phyloP scores from a whole-genome alignment of 2,329 filamentous ascomycete genomes.

The Mollisiaceae sp. region DNA sequence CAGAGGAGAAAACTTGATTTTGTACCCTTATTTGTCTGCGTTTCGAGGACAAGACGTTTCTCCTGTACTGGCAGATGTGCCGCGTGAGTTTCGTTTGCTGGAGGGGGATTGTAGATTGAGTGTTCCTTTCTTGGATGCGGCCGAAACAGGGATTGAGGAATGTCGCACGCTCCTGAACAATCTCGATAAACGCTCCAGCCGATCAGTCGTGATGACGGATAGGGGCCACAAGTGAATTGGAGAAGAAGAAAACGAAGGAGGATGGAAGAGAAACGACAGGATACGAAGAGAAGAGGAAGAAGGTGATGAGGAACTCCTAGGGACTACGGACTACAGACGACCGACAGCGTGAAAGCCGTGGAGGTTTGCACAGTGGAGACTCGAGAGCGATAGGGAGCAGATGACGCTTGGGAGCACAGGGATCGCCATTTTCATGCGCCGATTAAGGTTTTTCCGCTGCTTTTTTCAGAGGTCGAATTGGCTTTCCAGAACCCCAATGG shows the following conservation, averaged over 20 bases:
- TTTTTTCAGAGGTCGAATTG: slow-evolving; percentile 1
- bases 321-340: slow-evolving; percentile 8
- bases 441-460: slow-evolving; percentile 4
- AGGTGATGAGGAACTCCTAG: neutral
- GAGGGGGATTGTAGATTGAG: slow-evolving; percentile 17
- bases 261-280: slow-evolving; percentile 19
- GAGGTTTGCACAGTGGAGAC: slow-evolving; percentile 14
- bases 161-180: slow-evolving; percentile 23
- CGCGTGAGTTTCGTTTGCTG: slow-evolving; percentile 8
- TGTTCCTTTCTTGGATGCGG: slow-evolving; percentile 31
- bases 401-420: neutral
- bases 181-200: slow-evolving; percentile 10
- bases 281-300: slow-evolving; percentile 11
- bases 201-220: slow-evolving; percentile 4
- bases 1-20: slow-evolving; percentile 25
- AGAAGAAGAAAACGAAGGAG: slow-evolving; percentile 12
- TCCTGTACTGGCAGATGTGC: slow-evolving; percentile 10
- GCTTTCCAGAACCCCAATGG: slow-evolving; percentile 15
- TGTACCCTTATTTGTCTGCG: slow-evolving; percentile 15
- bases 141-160: slow-evolving; percentile 25
- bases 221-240: slow-evolving; percentile 3
- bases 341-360: slow-evolving; percentile 22
- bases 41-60: neutral
- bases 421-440: neutral
- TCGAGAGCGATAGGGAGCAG: slow-evolving; percentile 7